Percentiles rank a stretch among this genome's conserved stretches.
phyloP scores from a whole-genome alignment of 257 asterid genomes.

The Solanum pennellii region DNA sequence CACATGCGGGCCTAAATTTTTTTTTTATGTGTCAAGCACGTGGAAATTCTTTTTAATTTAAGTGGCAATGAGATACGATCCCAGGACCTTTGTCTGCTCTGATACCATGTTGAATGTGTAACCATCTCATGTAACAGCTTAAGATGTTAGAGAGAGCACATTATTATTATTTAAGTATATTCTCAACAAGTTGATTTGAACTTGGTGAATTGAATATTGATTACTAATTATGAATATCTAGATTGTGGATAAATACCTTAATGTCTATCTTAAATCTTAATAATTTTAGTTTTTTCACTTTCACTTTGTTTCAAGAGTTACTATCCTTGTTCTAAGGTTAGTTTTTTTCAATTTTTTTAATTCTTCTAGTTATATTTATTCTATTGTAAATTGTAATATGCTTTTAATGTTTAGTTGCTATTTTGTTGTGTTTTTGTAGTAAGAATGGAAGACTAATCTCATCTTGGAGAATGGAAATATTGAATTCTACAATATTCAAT shows the following conservation, averaged over 20 bases:
- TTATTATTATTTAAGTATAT: no score
- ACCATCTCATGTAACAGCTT: no score
- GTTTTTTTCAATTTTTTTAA: no score
- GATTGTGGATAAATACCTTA: background rate
- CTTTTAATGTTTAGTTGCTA: no score
- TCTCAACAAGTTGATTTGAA: background rate
- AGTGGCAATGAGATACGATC: no score
- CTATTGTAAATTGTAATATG: background rate
- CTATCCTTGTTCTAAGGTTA: background rate
- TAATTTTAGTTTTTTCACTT: background rate
- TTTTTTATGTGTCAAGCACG: no score
- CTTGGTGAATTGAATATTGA: background rate
- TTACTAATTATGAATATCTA: background rate
- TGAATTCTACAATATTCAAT: background rate
- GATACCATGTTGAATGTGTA: no score
- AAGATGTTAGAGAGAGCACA: no score
- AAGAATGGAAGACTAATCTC: background rate
- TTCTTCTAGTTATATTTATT: no score
- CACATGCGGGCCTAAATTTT: no score
- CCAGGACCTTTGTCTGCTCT: no score
- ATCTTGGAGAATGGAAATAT: background rate
- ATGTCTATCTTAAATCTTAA: background rate
- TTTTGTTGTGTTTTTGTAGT: background rate
- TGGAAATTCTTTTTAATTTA: no score
- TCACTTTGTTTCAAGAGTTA: background rate